Evolutionary conservation across 768 basidiomycete species (phyloP), one percentile per base, ranked within the genome.

Genomic region (Boletales sp.): DNA sequence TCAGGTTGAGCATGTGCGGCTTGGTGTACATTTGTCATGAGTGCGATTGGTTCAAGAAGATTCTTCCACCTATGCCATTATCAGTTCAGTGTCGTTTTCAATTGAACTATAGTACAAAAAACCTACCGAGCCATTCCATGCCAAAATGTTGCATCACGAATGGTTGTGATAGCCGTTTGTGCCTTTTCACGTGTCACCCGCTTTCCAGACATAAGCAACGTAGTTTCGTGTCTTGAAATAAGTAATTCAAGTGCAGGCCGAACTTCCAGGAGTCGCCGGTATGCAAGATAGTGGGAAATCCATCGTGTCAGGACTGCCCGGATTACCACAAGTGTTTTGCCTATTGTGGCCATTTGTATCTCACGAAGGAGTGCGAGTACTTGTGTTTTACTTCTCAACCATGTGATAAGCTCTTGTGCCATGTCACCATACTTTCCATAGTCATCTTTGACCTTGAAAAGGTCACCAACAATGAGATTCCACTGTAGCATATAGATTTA

Each of bases 381-480:
- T 8, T 40, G 30, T 13, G 69, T 72, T 36, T 73, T 72, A 51
- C 68, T 69, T 3, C 56, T 32, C 4, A 74, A 47, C 72, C 73
- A 75, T 24, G 61, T 66, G 21, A 74, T 75, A 0, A 74, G 59
- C 1, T 73, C 61, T 8, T 59, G 53, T 14, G 68, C 69, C 17
- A 57, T 44, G 3, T 63, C 51, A 1, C 63, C 51, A 50, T 56
- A 61, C 0, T 42, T 18, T n/a, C 62, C 43, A 14, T 69, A 48
- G 12, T 48, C 37, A 17, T 60, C 38, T n/a, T 55, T 62, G 1
- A 44, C 49, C 40, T 67, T 66, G 53, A 74, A 71, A 45, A 68
- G 72, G 43, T 76, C 61, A 2, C 69, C 65, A 30, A 75, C 65
- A 29, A 76, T 58, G 5, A 76, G 67, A 52, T 75, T 74, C 15